phyloP scores from a whole-genome alignment of 2,329 filamentous ascomycete genomes.

The Talaromyces sp. region DNA sequence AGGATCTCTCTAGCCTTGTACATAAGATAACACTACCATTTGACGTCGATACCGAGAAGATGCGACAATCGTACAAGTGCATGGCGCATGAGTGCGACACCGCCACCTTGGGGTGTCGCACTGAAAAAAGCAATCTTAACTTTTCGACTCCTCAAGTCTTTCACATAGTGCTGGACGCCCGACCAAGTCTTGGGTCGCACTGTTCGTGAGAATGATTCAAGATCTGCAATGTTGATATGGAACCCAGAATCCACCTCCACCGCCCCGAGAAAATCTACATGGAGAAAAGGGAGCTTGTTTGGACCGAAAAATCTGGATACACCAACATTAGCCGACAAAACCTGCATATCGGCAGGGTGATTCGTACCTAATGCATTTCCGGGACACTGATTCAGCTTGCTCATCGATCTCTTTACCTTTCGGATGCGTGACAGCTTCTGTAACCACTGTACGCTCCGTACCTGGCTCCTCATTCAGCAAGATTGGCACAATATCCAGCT shows the following conservation, averaged over 20 bases:
- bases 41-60: not conserved
- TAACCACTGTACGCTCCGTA: not conserved
- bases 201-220: conserved; percentile 58
- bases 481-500: not conserved
- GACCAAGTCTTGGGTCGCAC: conserved; percentile 63
- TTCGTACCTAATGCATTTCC: not conserved
- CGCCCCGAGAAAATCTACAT: not conserved
- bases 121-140: not conserved
- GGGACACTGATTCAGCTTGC: not conserved
- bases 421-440: not conserved
- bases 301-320: not conserved
- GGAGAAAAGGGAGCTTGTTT: not conserved
- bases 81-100: not conserved
- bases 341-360: not conserved
- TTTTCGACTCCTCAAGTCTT: not conserved
- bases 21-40: not conserved
- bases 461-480: not conserved
- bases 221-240: conserved; percentile 57
- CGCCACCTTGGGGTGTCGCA: not conserved
- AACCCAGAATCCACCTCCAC: conserved; percentile 69
- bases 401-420: not conserved
- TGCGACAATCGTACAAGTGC: not conserved
- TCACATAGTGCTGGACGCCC: conserved; percentile 56
- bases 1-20: not conserved
- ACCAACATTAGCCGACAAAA: not conserved